A percentile compares a stretch with the other conserved stretches of the same genome.
These are phyloP conservation scores for Casaregolazyma suthepensis DNA, from an alignment of 1,139 yeast species.

Conservation along the genomic window DNA sequence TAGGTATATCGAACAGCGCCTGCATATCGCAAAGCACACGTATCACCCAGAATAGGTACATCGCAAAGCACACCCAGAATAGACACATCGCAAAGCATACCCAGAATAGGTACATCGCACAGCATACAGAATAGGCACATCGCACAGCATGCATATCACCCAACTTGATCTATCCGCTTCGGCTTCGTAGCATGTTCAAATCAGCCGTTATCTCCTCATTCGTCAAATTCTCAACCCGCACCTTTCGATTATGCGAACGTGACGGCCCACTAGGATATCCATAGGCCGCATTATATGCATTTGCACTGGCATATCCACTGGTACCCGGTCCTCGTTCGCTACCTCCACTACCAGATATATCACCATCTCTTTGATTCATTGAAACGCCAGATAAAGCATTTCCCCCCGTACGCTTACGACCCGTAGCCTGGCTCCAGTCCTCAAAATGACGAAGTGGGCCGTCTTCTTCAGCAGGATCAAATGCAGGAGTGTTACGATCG, in stretches of 20 bases:
- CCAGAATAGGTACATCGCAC: too few relatives aligned
- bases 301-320: slow-evolving; percentile 8
- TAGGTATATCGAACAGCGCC: too few relatives aligned
- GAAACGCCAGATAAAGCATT: neutral
- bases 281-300: neutral
- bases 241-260: neutral
- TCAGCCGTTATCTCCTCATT: slow-evolving; percentile 18
- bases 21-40: too few relatives aligned
- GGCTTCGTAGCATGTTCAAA: slow-evolving; percentile 16
- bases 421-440: slow-evolving; percentile 8
- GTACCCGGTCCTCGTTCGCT: neutral
- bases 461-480: neutral
- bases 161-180: neutral
- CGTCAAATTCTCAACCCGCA: slow-evolving; percentile 7
- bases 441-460: slow-evolving; percentile 8
- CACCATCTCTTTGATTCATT: slow-evolving; percentile 4
- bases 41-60: too few relatives aligned
- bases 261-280: neutral
- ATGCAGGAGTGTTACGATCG: slow-evolving; percentile 4
- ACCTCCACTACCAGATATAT: slow-evolving; percentile 6
- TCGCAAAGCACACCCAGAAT: too few relatives aligned
- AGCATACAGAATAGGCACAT: too few relatives aligned
- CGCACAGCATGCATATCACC: too few relatives aligned
- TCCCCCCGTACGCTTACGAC: slow-evolving; percentile 4
- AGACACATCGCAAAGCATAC: too few relatives aligned